Evolutionary conservation across 345 rosid genomes (phyloP).

Genomic region (Citrus inodora): DNA sequence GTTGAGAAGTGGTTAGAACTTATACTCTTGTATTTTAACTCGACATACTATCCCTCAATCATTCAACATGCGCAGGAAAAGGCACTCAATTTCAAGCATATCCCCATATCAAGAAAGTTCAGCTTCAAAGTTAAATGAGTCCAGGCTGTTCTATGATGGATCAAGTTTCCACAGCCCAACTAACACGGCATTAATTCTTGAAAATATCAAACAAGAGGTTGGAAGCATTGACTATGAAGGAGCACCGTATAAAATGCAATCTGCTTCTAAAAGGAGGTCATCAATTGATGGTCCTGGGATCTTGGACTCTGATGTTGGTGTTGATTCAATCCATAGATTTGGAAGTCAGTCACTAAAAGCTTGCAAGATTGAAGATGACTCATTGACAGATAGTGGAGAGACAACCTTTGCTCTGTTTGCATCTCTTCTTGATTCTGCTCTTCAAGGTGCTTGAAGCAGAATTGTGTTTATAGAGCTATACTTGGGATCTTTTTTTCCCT

Average conservation of each 20-base stretch:
- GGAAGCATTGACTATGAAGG: constrained; percentile 50
- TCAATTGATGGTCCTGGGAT: constrained; percentile 37
- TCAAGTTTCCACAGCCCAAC: constrained; percentile 80
- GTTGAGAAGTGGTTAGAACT: neutral
- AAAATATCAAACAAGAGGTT: constrained; percentile 88
- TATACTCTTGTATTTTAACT: neutral
- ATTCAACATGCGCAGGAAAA: constrained; percentile 50
- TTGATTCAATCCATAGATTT: constrained; percentile 36
- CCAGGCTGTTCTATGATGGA: constrained; percentile 74
- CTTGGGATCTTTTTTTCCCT: neutral
- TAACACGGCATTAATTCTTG: constrained; percentile 87
- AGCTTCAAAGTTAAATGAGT: constrained; percentile 51
- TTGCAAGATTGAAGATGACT: constrained; percentile 84
- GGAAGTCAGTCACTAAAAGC: constrained; percentile 70
- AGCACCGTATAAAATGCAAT: constrained; percentile 34
- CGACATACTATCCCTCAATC: neutral
- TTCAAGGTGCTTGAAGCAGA: constrained; percentile 57
- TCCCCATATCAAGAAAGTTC: constrained; percentile 54
- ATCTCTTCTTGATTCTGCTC: constrained; percentile 80
- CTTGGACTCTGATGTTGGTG: constrained; percentile 37
- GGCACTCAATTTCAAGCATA: constrained; percentile 51
- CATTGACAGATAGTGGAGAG: constrained; percentile 62
- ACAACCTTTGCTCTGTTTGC: constrained; percentile 71
- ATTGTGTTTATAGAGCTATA: neutral
- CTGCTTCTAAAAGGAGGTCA: constrained; percentile 52